Evolutionary conservation across 768 basidiomycete genomes (phyloP), one percentile per base, ranked within the genome.

Genomic region (Jaapia argillacea): DNA sequence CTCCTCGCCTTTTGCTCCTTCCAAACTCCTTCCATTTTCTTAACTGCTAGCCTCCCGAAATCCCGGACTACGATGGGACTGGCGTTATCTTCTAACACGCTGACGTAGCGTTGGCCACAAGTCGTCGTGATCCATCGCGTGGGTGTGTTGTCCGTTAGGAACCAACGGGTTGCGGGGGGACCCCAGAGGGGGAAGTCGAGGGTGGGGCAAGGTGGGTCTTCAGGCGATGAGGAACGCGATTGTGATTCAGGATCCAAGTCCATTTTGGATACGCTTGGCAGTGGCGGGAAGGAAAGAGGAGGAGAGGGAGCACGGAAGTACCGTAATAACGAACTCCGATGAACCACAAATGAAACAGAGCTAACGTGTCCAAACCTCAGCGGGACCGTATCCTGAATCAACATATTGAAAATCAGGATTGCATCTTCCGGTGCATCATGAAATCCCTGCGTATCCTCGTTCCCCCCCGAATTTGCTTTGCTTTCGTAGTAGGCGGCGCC

Each of bases 111-210:
- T 43, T 61, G 58, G 6, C 59, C 59, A 20, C 55, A 56, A 3
- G 57, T 58, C 23, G 57, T 57, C 37, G 59, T 60, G 43, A 61
- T 59, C 59, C 59, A 61, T 6, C 54, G 54, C 33, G 49, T 50
- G 10, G 51, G 46, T 2, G 48, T 40, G 7, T 44, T 46, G 24
- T 57, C 54, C 37, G 45, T 46, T 14, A 50, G 45, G 37, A 58
- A 58, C 53, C 55, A 57, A 21, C 58, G 55, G 22, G 52, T 53
- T 3, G 31, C 39, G 0, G 43, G 18, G 22, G 51, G 45, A 10
- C 58, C 59, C 59, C 59, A 61, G 1, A 41, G 37, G 4, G 25
- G 31, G 58, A 58, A 61, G 0, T 47, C 38, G n/a, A 53, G 24
- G 3, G 20, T 38, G 22, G 20, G 2, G 24, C 27, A 12, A 42